phyloP scores from a whole-genome alignment of 1,284 basidiomycete genomes.

The Flammula alnicola region DNA sequence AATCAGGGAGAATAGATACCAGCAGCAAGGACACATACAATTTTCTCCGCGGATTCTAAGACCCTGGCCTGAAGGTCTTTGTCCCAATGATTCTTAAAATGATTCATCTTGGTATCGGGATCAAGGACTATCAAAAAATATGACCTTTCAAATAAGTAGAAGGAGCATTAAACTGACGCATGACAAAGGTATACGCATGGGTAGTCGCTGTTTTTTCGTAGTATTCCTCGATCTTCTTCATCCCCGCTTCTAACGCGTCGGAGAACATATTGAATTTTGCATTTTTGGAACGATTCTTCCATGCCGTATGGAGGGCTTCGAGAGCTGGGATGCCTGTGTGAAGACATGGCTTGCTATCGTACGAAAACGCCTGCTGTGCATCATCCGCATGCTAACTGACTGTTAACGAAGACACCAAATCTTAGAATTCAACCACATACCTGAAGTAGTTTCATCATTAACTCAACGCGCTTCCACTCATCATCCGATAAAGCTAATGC shows the following conservation, averaged over 20 bases:
- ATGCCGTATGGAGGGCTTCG: slow-evolving; percentile 13
- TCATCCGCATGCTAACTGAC: too few species aligned
- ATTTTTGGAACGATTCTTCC: background rate
- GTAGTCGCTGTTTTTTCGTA: slow-evolving; percentile 13
- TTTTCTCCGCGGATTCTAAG: too few species aligned
- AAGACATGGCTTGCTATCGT: slow-evolving; percentile 3
- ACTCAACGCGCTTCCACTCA: slow-evolving; percentile 18
- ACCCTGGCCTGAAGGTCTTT: too few species aligned
- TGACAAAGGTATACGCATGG: slow-evolving; percentile 10
- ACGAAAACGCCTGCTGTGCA: slow-evolving; percentile 9
- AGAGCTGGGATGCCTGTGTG: slow-evolving; percentile 20
- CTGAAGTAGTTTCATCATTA: slow-evolving; percentile 8
- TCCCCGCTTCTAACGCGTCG: slow-evolving; percentile 4
- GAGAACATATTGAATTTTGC: background rate
- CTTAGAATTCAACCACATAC: slow-evolving; percentile 12
- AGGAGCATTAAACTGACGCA: too few species aligned
- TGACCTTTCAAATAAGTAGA: too few species aligned
- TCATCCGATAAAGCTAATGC: slow-evolving; percentile 11
- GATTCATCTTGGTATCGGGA: too few species aligned
- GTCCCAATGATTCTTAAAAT: too few species aligned
- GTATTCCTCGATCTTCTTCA: slow-evolving; percentile 13
- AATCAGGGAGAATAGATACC: too few species aligned
- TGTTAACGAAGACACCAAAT: too few species aligned
- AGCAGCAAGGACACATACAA: too few species aligned
- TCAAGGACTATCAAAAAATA: too few species aligned